Conservation (phyloP, 2,329 filamentous ascomycete species). For the Alternaria hordeiaustralica region DNA sequence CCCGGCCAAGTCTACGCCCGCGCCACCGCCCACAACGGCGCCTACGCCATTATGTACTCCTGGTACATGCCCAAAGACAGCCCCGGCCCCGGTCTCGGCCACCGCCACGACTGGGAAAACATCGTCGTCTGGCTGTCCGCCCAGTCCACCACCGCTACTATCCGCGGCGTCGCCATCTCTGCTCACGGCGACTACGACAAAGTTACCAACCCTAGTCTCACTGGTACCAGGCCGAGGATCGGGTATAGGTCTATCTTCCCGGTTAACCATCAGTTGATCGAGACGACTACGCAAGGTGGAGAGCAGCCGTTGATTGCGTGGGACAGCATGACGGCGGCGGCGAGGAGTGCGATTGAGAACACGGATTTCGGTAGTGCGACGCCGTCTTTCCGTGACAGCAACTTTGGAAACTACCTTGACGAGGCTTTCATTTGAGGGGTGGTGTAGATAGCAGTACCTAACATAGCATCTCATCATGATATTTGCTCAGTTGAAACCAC, state of each 20-base stretch:
- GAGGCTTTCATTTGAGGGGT: conserved; percentile 24
- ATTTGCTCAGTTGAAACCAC: neutral
- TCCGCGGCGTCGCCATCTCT: conserved; percentile 60
- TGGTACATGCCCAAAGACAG: conserved; percentile 61
- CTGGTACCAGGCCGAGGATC: conserved; percentile 55
- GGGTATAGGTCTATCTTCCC: conserved; percentile 59
- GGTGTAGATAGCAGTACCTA: neutral
- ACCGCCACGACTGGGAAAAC: conserved; percentile 65
- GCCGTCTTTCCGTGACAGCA: conserved; percentile 57
- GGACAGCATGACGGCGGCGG: conserved; percentile 56
- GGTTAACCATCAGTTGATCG: conserved; percentile 55
- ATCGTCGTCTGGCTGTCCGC: conserved; percentile 59
- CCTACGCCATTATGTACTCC: conserved; percentile 60
- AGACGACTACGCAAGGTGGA: conserved; percentile 51
- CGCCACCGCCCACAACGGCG: conserved; percentile 48
- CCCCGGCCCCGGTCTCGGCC: conserved; percentile 54
- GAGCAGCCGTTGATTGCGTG: conserved; percentile 58
- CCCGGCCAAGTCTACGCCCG: conserved; percentile 62
- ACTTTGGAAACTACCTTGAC: conserved; percentile 56
- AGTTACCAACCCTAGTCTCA: conserved; percentile 37
- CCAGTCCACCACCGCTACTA: conserved; percentile 48
- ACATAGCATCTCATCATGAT: neutral
- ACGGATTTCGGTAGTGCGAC: conserved; percentile 57
- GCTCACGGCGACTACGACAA: conserved; percentile 58
- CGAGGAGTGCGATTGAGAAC: conserved; percentile 51